Percentiles rank a stretch among this genome's conserved stretches.
phyloP scores from a whole-genome alignment of 2,329 filamentous ascomycete species.

The Verticillium zaregamsianum region DNA sequence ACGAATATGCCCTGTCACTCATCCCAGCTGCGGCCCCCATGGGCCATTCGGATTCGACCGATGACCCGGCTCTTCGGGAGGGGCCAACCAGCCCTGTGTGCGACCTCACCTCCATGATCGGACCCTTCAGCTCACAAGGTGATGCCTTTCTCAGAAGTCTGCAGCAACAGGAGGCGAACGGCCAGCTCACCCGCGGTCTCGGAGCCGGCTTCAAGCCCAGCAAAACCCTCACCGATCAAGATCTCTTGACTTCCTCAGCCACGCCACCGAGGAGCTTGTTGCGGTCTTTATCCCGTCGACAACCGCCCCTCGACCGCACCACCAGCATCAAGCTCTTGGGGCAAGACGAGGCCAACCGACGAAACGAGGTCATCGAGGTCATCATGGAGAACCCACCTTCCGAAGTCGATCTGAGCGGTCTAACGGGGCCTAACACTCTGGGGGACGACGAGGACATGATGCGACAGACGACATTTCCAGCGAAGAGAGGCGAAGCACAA shows the following conservation, averaged over 20 bases:
- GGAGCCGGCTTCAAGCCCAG: conserved; percentile 49
- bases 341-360: conserved; percentile 55
- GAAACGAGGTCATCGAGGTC: conserved; percentile 57
- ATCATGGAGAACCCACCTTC: conserved; percentile 40
- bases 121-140: conserved; percentile 39
- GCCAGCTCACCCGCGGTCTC: conserved; percentile 53
- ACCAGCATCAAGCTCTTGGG: conserved; percentile 45
- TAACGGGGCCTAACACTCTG: conserved; percentile 37
- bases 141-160: conserved; percentile 38
- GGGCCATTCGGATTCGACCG: conserved; percentile 21
- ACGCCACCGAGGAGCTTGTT: conserved; percentile 20
- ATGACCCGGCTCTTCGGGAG: conserved; percentile 16
- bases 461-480: conserved; percentile 32
- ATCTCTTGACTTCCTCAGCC: conserved; percentile 39
- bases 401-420: conserved; percentile 47
- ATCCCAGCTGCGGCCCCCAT: conserved; percentile 36
- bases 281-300: background rate
- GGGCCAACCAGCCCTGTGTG: conserved; percentile 25
- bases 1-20: conserved; percentile 39
- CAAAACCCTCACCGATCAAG: conserved; percentile 41
- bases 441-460: conserved; percentile 20
- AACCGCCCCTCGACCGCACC: conserved; percentile 18
- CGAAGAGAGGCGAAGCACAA: conserved; percentile 31
- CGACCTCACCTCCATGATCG: conserved; percentile 42
- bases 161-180: conserved; percentile 49